Base-by-base conservation (phyloP, 306 rosid species). In the Quercus aquifolioides region DNA sequence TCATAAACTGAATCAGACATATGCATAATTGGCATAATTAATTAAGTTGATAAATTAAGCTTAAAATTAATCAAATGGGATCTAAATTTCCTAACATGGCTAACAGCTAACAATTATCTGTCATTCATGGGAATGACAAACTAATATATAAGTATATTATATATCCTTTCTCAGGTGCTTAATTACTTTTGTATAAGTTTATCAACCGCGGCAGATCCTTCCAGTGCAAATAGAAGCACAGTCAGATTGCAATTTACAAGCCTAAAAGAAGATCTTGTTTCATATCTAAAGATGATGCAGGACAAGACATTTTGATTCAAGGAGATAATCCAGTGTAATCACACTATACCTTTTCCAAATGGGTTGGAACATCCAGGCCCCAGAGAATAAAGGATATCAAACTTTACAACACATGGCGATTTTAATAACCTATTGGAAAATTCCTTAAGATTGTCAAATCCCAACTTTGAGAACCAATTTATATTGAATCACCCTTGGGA, bases 321-420 rank as follows among this genome's bases (percentile, higher is more conserved):
- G 82, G 78, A 81, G 79, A 65, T 81, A 80, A 81, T 59, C 33
- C 28, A 73, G 80, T 76, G 85, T 35, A 78, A 51, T 65, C 81
- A 83, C 83, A 57, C 78, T 67, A 69, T 1, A 62, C 81, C 85
- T 82, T 83, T 86, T 88, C 92, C 94, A 84, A 69, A 82, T 75
- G 84, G 88, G 77, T 84, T 74, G 92, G 90, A 88, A 91, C 97
- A 91, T 88, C 75, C 79, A 81, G 95, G 95, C 75, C 92, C 97
- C 86, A 76, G 59, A 84, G 92, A 92, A 89, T 86, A 89, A 86
- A 89, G 89, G 76, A 73, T 82, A 80, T 82, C 78, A 77, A 71
- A 77, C 88, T 80, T 84, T 73, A 69, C 60, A 74, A 38, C 41
- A 64, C 70, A 69, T 73, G 46, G 38, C 73, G 63, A 79, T 65